These are phyloP conservation scores for Mimosa bimucronata DNA, from an alignment of 306 rosid genomes.

Conservation along the genomic window DNA sequence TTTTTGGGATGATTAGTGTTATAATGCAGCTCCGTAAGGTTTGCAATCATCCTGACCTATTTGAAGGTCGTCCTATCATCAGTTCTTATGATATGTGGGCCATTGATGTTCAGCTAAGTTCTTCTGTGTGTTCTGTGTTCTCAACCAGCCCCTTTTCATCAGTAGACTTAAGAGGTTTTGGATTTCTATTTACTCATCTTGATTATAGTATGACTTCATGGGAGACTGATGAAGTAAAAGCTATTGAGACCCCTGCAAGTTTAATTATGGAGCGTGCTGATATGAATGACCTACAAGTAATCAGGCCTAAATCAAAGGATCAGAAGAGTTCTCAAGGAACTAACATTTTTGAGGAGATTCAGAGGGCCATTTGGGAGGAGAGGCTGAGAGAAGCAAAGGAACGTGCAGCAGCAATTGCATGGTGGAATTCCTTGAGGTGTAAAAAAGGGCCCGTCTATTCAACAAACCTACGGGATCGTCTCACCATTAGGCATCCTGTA, in stretches of 20 bases:
- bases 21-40: conserved; percentile 99
- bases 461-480: conserved; percentile 70
- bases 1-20: conserved; percentile 94
- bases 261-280: conserved; percentile 63
- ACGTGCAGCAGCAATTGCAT: conserved; percentile 78
- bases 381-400: conserved; percentile 79
- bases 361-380: conserved; percentile 79
- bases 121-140: conserved; percentile 78
- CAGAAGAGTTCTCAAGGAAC: conserved; percentile 66
- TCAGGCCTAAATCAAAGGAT: conserved; percentile 58
- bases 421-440: conserved; percentile 99
- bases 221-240: conserved; percentile 87
- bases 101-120: conserved; percentile 73
- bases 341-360: conserved; percentile 87
- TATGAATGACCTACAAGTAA: conserved; percentile 53
- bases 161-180: conserved; percentile 76
- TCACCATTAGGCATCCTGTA: conserved; percentile 76
- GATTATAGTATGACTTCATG: conserved; percentile 88
- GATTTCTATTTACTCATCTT: conserved; percentile 84
- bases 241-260: conserved; percentile 76
- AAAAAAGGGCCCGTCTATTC: conserved; percentile 73
- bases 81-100: conserved; percentile 94
- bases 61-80: conserved; percentile 98
- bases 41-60: conserved; percentile 97
- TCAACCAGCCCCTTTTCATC: conserved; percentile 62